These are phyloP conservation scores for Astrocystis sublimbata DNA, from an alignment of 495 filamentous ascomycete genomes.

Conservation along the genomic window DNA sequence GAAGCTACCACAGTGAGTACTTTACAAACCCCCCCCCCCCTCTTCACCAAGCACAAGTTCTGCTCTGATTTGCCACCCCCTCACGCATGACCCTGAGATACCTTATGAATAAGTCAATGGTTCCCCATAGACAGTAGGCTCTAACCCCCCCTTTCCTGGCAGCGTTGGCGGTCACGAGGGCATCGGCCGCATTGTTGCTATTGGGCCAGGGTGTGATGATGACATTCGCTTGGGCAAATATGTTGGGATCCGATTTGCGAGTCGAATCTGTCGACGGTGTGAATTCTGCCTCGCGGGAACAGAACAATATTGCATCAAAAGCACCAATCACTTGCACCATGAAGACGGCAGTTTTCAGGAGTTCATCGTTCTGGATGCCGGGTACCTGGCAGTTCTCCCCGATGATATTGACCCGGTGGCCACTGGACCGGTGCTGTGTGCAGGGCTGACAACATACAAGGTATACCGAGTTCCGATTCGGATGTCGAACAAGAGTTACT, in stretches of 20 bases:
- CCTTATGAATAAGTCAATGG: too few species aligned
- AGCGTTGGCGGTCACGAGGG: conserved; percentile 54
- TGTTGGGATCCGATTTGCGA: conserved; percentile 51
- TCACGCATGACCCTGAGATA: too few species aligned
- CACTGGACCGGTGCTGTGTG: conserved; percentile 50
- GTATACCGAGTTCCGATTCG: conserved; percentile 4
- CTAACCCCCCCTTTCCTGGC: too few species aligned
- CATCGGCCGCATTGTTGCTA: conserved; percentile 44
- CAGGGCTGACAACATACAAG: conserved; percentile 39
- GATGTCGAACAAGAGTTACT: background rate
- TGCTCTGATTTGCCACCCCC: too few species aligned
- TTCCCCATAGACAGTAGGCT: too few species aligned
- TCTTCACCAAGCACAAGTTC: too few species aligned
- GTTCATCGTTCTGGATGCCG: conserved; percentile 50
- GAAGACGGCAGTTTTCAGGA: conserved; percentile 53
- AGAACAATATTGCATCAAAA: conserved; percentile 48
- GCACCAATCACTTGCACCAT: conserved; percentile 53
- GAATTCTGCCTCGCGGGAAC: conserved; percentile 50
- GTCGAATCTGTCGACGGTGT: conserved; percentile 50
- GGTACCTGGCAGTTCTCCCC: conserved; percentile 48
- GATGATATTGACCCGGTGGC: conserved; percentile 47
- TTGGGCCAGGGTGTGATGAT: conserved; percentile 38
- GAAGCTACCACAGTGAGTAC: conserved; percentile 54
- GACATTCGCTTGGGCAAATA: conserved; percentile 42
- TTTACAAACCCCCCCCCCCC: too few species aligned